Evolutionary conservation across 768 basidiomycete species (phyloP), one percentile per base, ranked within the genome.

Genomic region (Tricholoma flavovirens): DNA sequence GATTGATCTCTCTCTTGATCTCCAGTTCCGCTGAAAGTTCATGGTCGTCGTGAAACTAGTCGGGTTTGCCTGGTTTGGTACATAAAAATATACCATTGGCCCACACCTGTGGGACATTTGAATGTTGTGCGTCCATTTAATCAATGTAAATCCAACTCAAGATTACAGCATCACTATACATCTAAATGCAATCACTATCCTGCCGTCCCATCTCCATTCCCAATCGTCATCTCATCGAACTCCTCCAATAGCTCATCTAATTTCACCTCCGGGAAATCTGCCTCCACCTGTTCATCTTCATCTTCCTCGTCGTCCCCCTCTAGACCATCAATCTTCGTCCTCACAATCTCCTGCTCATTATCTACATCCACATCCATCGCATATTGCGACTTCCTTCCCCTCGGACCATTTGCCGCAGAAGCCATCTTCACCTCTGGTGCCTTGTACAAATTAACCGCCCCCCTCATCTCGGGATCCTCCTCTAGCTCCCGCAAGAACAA

Each of bases 401-500:
- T 7, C 15, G n/a, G 14, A 63, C 66, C 71, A 49, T 62, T 65
- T 59, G 60, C 77, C 4, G 73, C 78, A 60, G 74, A 73, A 48
- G 71, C 78, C 79, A 84, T 82, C 63, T 75, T 76, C 50, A 77
- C 78, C 55, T 83, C 79, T 10, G 66, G 59, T 2, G 82, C 75
- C 73, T 86, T 90, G 78, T 96, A 98, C 54, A 98, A 65, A 71
- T 97, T 95, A 63, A 98, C 86, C 8, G 83, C 83, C 5, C 80
- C 78, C 36, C 96, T 83, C 76, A 98, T 75, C 76, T 98, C 95
- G 19, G 87, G 86, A 72, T 98, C 95, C 69, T 98, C 96, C 71
- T 97, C 94, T 49, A 98, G 72, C 59, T 97, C 94, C 46, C 89
- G 82, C 71, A 98, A 74, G 83, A 99, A 99, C 51, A 91, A 60